Conservation (phyloP, 192 early-diverging fungal species). For the Hyaloraphidium curvatum region DNA sequence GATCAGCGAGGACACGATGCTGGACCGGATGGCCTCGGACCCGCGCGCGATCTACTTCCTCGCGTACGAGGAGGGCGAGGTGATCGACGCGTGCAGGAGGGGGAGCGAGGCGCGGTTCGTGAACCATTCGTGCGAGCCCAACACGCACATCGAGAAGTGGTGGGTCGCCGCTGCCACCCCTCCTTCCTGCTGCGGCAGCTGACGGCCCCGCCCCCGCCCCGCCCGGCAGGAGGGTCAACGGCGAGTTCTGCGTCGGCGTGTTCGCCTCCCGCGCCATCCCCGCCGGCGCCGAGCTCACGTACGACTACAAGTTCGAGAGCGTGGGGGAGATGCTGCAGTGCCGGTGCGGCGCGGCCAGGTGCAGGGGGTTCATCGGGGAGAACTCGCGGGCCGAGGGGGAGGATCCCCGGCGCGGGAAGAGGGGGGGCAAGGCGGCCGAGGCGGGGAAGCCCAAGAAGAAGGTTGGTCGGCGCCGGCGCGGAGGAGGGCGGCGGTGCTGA, state of each 20-base stretch:
- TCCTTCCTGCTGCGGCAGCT: not conserved
- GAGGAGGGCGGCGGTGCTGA: not conserved
- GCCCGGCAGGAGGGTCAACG: conserved; percentile 29
- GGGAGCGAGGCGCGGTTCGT: conserved; percentile 68
- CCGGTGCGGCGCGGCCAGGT: conserved; percentile 42
- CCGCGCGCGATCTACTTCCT: conserved; percentile 60
- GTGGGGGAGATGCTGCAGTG: conserved; percentile 43
- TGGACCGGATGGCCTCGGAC: conserved; percentile 48
- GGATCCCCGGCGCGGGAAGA: not conserved
- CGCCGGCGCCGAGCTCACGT: conserved; percentile 45
- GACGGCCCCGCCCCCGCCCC: not conserved
- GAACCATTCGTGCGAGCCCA: conserved; percentile 69
- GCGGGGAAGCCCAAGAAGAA: not conserved
- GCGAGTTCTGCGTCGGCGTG: conserved; percentile 52
- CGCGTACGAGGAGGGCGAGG: conserved; percentile 48
- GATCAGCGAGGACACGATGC: conserved; percentile 38
- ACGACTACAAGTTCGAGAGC: conserved; percentile 64
- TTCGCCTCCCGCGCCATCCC: conserved; percentile 51
- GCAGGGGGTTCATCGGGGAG: conserved; percentile 29
- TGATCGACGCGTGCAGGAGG: conserved; percentile 56
- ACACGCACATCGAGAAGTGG: conserved; percentile 84
- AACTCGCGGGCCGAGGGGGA: not conserved
- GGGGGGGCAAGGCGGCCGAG: not conserved
- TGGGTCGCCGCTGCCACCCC: conserved; percentile 10
- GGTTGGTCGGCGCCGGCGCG: not conserved